Evolutionary conservation across 306 rosid genomes (phyloP), one percentile per base, ranked within the genome.

Genomic region (Carpinus fangiana): DNA sequence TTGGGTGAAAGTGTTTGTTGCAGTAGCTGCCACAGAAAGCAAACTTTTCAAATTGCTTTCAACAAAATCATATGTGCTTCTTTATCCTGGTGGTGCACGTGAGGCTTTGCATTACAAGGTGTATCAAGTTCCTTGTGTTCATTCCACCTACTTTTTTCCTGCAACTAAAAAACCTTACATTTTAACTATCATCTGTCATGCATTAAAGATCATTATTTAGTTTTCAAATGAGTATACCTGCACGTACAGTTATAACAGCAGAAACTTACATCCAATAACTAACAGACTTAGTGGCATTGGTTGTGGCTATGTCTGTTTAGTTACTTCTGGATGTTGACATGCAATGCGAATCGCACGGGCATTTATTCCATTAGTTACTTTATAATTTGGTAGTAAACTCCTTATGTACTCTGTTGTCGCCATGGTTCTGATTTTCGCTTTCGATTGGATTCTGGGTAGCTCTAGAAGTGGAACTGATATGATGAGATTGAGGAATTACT

Each of bases 101-200:
- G 99, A 96, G 87, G 98, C 98, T 77, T 86, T 96, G 61, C 99
- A 96, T 87, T 73, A 12, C 69, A 93, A 96, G 99, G 99, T 91
- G 73, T 78, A 71, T 80, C 41, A 28, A 78, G 80, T 78, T 71
- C 65, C 79, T 57, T 54, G 62, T 47, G 23, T 66, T 73, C 56
- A 50, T 74, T 66, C 17, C 56, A 38, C 10, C 36, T 78, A 56
- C 34, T 28, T 69, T 21, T n/a, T 55, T 3, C 61, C 61, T 70
- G 69, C 67, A 67, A 70, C 70, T 31, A 26, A 31, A 14, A 56
- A n/a, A 71, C 17, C 57, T 41, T 67, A 3, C 7, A 4, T 41
- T 66, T 43, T 18, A 41, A 10, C 10, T 8, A n/a, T 66, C 50
- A 66, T 38, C 5, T 38, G 38, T 66, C 6, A 18, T 66, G 72